A percentile compares a stretch with the other conserved stretches of the same genome.
These are phyloP conservation scores for Naganishia sp. DNA, from an alignment of 1,284 basidiomycete genomes.

Conservation along the genomic window DNA sequence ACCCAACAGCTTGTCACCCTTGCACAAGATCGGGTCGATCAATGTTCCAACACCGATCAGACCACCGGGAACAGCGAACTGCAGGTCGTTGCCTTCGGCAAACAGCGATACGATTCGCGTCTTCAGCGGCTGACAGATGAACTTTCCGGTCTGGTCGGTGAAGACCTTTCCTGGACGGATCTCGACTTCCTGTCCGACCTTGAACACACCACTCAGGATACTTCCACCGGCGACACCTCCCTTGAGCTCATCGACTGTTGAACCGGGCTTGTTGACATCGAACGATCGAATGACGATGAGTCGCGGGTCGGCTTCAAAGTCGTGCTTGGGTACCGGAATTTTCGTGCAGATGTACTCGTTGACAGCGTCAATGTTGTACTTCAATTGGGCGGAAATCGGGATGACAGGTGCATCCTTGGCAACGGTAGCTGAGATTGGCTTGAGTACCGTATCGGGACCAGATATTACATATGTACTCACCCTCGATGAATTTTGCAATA, in stretches of 20 bases:
- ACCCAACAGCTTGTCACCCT: conserved; percentile 94
- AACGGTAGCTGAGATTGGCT: conserved; percentile 73
- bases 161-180: conserved; percentile 96
- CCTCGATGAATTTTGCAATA: conserved; percentile 88
- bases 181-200: conserved; percentile 91
- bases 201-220: conserved; percentile 88
- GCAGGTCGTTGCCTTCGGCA: conserved; percentile 90
- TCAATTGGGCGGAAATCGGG: conserved; percentile 95
- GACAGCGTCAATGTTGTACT: conserved; percentile 99
- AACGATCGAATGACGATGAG: conserved; percentile 99
- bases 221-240: conserved; percentile 98
- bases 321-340: conserved; percentile 89
- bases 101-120: conserved; percentile 86
- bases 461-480: conserved; percentile 53
- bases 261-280: conserved; percentile 98
- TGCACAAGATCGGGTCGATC: conserved; percentile 93
- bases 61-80: conserved; percentile 96
- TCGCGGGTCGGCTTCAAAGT: conserved; percentile 86
- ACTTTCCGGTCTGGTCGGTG: conserved; percentile 87
- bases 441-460: neutral
- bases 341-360: conserved; percentile 98
- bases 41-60: conserved; percentile 97
- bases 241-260: conserved; percentile 94
- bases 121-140: conserved; percentile 91
- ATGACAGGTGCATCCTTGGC: conserved; percentile 96